Evolutionary conservation across 2,329 filamentous ascomycete genomes (phyloP).

Genomic region (Clonostachys solani): DNA sequence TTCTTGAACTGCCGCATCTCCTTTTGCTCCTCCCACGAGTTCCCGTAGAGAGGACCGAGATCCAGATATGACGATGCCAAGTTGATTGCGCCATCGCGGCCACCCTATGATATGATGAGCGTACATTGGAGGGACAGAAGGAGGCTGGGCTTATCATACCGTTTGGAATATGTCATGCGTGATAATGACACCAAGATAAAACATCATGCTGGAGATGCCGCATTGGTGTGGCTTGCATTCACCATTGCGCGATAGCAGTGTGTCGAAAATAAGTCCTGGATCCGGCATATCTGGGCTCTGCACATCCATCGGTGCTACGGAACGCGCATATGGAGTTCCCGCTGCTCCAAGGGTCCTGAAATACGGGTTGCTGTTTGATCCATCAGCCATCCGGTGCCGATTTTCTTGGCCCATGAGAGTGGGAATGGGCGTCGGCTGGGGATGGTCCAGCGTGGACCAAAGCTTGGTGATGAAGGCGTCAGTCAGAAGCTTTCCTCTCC

Average conservation of each 20-base stretch:
- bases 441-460: conserved; percentile 70
- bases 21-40: conserved; percentile 62
- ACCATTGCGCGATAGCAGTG: conserved; percentile 45
- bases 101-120: conserved; percentile 60
- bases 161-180: conserved; percentile 57
- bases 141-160: neutral
- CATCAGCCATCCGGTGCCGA: conserved; percentile 65
- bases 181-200: conserved; percentile 70
- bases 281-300: conserved; percentile 64
- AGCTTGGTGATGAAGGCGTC: conserved; percentile 64
- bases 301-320: conserved; percentile 53
- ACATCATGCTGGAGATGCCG: conserved; percentile 67
- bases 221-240: conserved; percentile 59
- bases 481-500: conserved; percentile 57
- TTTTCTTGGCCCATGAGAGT: conserved; percentile 59
- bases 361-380: conserved; percentile 66
- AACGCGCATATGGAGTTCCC: conserved; percentile 62
- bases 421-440: conserved; percentile 41
- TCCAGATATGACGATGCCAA: conserved; percentile 71
- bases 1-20: conserved; percentile 65
- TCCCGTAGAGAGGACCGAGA: conserved; percentile 67
- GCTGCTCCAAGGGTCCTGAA: conserved; percentile 64
- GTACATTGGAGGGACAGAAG: conserved; percentile 38
- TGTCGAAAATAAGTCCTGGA: conserved; percentile 58
- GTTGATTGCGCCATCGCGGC: conserved; percentile 39